phyloP scores from a whole-genome alignment of 2,329 filamentous ascomycete species.

The Neodidymelliopsis sp. region DNA sequence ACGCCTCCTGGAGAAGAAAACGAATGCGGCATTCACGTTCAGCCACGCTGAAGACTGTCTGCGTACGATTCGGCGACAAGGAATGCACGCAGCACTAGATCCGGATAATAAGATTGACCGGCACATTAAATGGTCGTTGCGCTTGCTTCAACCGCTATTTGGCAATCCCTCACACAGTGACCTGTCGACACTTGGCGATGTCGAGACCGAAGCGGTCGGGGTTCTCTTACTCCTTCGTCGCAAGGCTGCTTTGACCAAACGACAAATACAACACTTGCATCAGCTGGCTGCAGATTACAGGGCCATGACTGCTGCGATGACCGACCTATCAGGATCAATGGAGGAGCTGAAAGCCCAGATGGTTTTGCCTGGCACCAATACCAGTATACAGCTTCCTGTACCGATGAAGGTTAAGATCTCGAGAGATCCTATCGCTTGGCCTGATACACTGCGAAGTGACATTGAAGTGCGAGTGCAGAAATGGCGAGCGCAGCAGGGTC shows the following conservation, averaged over 20 bases:
- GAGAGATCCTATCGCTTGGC: constrained; percentile 35
- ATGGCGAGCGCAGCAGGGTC: constrained; percentile 32
- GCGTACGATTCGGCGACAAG: constrained; percentile 35
- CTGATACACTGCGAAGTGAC: constrained; percentile 18
- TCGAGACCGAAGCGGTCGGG: constrained; percentile 30
- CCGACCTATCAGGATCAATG: constrained; percentile 13
- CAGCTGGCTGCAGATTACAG: constrained; percentile 29
- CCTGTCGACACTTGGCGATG: constrained; percentile 15
- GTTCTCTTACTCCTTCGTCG: constrained; percentile 35
- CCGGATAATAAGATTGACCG: constrained; percentile 18
- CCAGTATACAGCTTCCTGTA: neutral
- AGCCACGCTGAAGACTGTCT: constrained; percentile 39
- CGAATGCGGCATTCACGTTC: constrained; percentile 27
- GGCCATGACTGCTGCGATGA: constrained; percentile 25
- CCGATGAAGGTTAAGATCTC: constrained; percentile 7
- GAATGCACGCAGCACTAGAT: constrained; percentile 27
- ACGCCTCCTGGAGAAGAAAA: constrained; percentile 31
- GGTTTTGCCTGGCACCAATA: constrained; percentile 12
- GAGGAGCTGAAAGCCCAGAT: constrained; percentile 26
- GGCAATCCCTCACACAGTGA: constrained; percentile 21
- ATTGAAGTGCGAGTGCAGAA: constrained; percentile 28
- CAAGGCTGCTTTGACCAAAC: constrained; percentile 25
- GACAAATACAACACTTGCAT: constrained; percentile 26
- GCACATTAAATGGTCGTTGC: constrained; percentile 33
- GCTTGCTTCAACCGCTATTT: constrained; percentile 31